These are phyloP conservation scores for Globisporangium polare DNA, from an alignment of 352 stramenopile species.

Conservation along the genomic window DNA sequence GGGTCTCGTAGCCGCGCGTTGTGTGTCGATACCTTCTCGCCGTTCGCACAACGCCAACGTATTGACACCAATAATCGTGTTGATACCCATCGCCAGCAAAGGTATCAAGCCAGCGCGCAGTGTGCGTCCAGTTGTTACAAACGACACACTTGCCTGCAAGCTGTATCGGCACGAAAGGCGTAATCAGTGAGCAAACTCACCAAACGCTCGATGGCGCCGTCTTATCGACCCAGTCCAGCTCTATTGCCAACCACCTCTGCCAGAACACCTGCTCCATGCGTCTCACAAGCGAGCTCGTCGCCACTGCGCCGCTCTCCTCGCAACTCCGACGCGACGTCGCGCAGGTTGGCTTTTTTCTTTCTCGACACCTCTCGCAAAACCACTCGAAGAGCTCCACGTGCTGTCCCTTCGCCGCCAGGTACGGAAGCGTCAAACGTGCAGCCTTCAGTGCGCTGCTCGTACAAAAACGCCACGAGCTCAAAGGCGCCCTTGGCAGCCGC, in stretches of 20 bases:
- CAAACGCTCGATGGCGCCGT: neutral
- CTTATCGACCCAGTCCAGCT: neutral
- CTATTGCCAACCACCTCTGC: neutral
- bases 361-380: neutral
- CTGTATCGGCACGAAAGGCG: neutral
- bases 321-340: neutral
- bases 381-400: conserved; percentile 11
- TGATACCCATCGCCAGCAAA: neutral
- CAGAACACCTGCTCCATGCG: neutral
- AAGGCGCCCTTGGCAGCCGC: neutral
- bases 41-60: neutral
- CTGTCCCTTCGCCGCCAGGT: neutral
- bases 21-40: neutral
- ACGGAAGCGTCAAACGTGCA: neutral
- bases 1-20: neutral
- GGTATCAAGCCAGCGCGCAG: neutral
- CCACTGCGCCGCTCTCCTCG: neutral
- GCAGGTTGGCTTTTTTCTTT: neutral
- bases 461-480: conserved; percentile 6
- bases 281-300: neutral
- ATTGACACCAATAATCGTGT: neutral
- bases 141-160: neutral
- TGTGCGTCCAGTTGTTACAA: neutral
- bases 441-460: neutral
- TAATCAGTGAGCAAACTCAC: neutral